A percentile compares a stretch with the other conserved stretches of the same genome.
phyloP scores from a whole-genome alignment of 2,329 filamentous ascomycete species.

The Aschersonia sp. region DNA sequence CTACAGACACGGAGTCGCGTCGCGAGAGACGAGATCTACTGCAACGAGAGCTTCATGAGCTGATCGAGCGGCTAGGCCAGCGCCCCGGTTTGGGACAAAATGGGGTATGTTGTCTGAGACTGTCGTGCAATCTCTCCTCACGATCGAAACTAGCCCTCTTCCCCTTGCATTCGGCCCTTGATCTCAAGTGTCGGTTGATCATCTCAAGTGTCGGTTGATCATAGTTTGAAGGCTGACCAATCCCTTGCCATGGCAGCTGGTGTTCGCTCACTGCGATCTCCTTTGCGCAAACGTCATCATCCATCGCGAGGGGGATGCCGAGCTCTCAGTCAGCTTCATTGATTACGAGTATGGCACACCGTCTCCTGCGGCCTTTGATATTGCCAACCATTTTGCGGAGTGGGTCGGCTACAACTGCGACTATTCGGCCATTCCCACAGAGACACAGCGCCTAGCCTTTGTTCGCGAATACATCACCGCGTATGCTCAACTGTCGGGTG shows the following conservation, averaged over 20 bases:
- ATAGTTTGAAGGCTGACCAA: conserved; percentile 4
- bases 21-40: conserved; percentile 51
- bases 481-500: conserved; percentile 44
- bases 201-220: background rate
- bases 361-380: conserved; percentile 86
- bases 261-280: conserved; percentile 92
- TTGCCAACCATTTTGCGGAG: conserved; percentile 96
- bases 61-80: conserved; percentile 59
- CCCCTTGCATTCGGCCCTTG: background rate
- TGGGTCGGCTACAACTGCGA: conserved; percentile 98
- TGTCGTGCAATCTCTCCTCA: background rate
- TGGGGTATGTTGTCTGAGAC: conserved; percentile 38
- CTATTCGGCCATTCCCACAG: conserved; percentile 67
- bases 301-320: conserved; percentile 26
- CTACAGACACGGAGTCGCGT: conserved; percentile 56
- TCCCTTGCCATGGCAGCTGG: conserved; percentile 36
- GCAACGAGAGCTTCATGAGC: conserved; percentile 58
- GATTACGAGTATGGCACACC: conserved; percentile 98
- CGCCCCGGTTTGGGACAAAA: conserved; percentile 62
- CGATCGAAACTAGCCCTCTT: background rate
- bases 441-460: conserved; percentile 63
- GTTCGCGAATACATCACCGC: conserved; percentile 67
- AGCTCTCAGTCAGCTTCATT: conserved; percentile 55
- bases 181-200: background rate
- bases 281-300: conserved; percentile 95